Percentiles rank a stretch among this genome's conserved stretches.
Evolutionary conservation across 805 yeast species (phyloP).

Genomic region (Kodamaea sagamina): DNA sequence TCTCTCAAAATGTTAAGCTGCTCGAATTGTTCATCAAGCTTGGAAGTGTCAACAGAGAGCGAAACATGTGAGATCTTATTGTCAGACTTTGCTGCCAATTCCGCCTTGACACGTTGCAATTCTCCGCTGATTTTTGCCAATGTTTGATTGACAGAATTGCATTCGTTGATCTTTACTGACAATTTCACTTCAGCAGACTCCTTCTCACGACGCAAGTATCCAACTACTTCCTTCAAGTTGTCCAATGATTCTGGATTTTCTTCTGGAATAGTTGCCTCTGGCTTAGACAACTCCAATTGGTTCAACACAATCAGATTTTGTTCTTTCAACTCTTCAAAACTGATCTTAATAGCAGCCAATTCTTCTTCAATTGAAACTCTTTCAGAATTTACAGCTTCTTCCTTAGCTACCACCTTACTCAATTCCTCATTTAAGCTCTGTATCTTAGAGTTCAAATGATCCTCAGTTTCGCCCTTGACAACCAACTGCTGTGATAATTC

Average conservation of each 20-base stretch:
- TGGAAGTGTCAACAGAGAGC: slow-evolving; percentile 4
- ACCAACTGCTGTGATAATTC: slow-evolving; percentile 42
- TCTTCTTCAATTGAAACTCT: slow-evolving; percentile 29
- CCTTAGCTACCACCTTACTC: slow-evolving; percentile 16
- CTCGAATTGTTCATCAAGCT: slow-evolving; percentile 52
- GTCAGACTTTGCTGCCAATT: slow-evolving; percentile 29
- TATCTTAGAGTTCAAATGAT: slow-evolving; percentile 9
- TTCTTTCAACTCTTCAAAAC: slow-evolving; percentile 57
- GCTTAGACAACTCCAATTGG: slow-evolving; percentile 55
- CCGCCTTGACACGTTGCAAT: slow-evolving; percentile 52
- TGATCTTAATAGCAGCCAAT: slow-evolving; percentile 44
- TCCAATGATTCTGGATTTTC: slow-evolving; percentile 13
- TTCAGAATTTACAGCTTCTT: slow-evolving; percentile 24
- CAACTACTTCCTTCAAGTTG: slow-evolving; percentile 51
- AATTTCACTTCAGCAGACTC: slow-evolving; percentile 65
- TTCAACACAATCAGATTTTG: slow-evolving; percentile 70
- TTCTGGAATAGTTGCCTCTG: slow-evolving; percentile 10
- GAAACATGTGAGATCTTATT: slow-evolving; percentile 15
- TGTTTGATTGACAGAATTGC: slow-evolving; percentile 51
- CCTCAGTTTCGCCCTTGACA: slow-evolving; percentile 18
- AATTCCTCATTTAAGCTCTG: slow-evolving; percentile 12
- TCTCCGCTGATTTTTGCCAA: slow-evolving; percentile 51
- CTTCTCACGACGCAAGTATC: slow-evolving; percentile 70
- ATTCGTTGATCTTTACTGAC: slow-evolving; percentile 47
- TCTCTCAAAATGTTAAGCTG: slow-evolving; percentile 63